Evolutionary conservation across 2,329 filamentous ascomycete species (phyloP).

Genomic region (Cladosporium phlei): DNA sequence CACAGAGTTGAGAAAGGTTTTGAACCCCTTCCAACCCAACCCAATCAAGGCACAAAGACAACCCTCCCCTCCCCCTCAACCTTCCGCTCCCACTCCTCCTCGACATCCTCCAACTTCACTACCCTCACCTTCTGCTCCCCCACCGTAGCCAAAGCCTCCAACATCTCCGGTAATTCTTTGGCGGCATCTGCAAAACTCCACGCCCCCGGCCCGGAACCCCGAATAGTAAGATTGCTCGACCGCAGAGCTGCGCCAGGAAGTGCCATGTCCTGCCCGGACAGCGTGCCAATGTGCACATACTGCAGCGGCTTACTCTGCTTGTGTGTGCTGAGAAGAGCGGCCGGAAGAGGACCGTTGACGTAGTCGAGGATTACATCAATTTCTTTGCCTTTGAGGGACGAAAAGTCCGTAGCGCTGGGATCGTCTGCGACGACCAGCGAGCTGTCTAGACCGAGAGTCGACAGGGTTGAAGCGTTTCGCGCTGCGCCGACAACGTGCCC

Average conservation of each 20-base stretch:
- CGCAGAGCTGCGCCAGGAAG: slow-evolving; percentile 45
- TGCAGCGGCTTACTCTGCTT: slow-evolving; percentile 43
- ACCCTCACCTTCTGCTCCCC: slow-evolving; percentile 23
- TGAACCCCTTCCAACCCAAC: too few relatives aligned
- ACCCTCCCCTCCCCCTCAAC: slow-evolving; percentile 14
- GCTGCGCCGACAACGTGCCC: slow-evolving; percentile 49
- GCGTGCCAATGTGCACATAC: slow-evolving; percentile 50
- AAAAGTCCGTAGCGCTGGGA: slow-evolving; percentile 40
- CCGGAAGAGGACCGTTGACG: slow-evolving; percentile 47
- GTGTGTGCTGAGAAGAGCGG: slow-evolving; percentile 41
- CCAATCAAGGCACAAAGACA: slow-evolving; percentile 2
- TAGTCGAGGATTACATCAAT: slow-evolving; percentile 56
- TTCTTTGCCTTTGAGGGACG: slow-evolving; percentile 30
- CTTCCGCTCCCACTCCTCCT: slow-evolving; percentile 23
- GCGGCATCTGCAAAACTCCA: slow-evolving; percentile 24
- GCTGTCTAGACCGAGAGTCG: slow-evolving; percentile 39
- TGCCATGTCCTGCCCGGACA: slow-evolving; percentile 38
- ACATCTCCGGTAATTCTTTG: slow-evolving; percentile 21
- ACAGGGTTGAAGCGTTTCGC: slow-evolving; percentile 38
- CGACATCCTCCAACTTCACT: slow-evolving; percentile 23
- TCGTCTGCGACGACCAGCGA: slow-evolving; percentile 42
- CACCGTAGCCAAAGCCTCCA: slow-evolving; percentile 18
- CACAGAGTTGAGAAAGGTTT: too few relatives aligned
- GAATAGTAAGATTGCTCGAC: slow-evolving; percentile 44
- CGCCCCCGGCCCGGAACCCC: slow-evolving; percentile 27